A percentile compares a stretch with the other conserved stretches of the same genome.
Evolutionary conservation across 257 asterid genomes (phyloP).

Genomic region (Rubia yunnanensis): DNA sequence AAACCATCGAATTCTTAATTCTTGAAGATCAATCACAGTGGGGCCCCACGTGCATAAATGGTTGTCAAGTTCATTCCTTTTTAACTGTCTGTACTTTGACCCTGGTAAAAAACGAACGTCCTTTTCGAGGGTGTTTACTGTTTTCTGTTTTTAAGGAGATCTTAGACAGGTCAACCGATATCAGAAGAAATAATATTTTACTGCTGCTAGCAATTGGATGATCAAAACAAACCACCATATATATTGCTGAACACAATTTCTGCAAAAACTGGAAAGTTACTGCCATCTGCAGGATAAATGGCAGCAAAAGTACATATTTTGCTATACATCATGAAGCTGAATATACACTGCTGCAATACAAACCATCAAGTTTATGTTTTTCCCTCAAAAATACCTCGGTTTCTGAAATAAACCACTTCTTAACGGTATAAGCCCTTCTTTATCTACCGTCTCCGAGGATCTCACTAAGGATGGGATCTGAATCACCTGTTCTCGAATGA

Average conservation of each 20-base stretch:
- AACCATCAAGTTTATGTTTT: too few species aligned
- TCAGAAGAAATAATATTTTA: too few species aligned
- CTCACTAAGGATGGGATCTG: slow-evolving; percentile 1
- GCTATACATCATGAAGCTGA: too few species aligned
- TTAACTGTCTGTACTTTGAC: background rate
- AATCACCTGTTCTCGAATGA: background rate
- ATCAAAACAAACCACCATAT: background rate
- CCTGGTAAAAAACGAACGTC: background rate
- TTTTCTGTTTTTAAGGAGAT: background rate
- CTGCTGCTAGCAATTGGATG: background rate
- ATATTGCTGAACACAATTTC: background rate
- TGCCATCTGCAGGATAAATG: background rate
- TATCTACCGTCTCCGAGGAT: slow-evolving; percentile 14
- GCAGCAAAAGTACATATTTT: background rate
- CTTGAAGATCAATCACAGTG: background rate
- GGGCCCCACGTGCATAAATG: background rate
- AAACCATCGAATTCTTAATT: background rate
- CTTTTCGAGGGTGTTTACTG: background rate
- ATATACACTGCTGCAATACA: too few species aligned
- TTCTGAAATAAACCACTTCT: too few species aligned
- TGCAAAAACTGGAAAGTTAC: background rate
- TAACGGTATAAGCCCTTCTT: too few species aligned
- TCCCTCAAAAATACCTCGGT: too few species aligned
- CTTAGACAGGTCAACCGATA: background rate
- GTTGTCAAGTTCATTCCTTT: background rate